Evolutionary conservation across 495 filamentous ascomycete species (phyloP), one percentile per base, ranked within the genome.

Genomic region (Tuber umbilicatum): DNA sequence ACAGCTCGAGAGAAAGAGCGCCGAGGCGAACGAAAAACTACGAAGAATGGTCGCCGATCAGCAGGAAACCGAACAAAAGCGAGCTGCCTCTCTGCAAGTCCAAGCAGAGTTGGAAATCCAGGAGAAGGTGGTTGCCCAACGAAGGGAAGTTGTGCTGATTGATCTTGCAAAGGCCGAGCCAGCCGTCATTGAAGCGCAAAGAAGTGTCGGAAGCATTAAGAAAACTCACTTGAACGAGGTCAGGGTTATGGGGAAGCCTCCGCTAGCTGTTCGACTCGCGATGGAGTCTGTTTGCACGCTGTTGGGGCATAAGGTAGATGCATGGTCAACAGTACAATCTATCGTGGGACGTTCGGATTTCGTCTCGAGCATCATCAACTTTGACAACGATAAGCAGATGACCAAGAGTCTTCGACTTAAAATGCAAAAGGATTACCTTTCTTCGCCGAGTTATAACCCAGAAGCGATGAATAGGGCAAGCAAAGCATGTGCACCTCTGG

Each of bases 141-240:
- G 96, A 71, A 91, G 87, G 83, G 90, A 97, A 82, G 88, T 97
- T 74, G 95, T 99, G 43, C 85, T 94, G 80, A 87, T 88, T 75
- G 95, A 99, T 84, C 86, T 99, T 71, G 95, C 93, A 55, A 90
- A 87, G 79, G 95, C 95, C 23, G 95, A 98, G 82, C 95, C 95
- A 37, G 95, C 95, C 40, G 96, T 99, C 55, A 83, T 90, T 69
- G 93, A 97, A 83, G 95, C 95, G 31, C 92, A 95, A 85, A 91
- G 92, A 83, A 97, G 93, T 83, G 95, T 99, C 75, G 94, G 91
- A 86, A 97, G 93, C 84, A 99, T 99, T 84, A 99, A 98, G 86
- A 88, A 90, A 80, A 93, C 97, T 78, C 96, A 99, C 83, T 87
- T 99, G 69, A 97, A 93, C 38, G 95, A 99, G 89, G 95, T 99